Evolutionary conservation across 2,329 filamentous ascomycete genomes (phyloP).

Genomic region (Fusarium solani-melongenae): DNA sequence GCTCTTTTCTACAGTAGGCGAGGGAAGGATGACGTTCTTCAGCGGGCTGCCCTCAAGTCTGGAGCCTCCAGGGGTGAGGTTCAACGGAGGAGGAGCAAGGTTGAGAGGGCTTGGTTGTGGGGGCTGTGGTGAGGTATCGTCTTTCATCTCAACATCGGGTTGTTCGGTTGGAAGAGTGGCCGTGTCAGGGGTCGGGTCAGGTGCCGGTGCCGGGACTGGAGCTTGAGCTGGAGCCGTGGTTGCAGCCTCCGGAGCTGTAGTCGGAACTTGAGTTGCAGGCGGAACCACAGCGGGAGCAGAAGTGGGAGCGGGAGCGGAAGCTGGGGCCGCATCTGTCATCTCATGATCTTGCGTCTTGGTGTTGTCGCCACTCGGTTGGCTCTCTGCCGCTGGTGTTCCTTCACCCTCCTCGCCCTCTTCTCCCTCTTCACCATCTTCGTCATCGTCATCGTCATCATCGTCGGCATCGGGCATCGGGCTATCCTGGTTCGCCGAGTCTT

Average conservation of each 20-base stretch:
- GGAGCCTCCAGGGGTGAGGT: constrained; percentile 45
- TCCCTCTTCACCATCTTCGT: constrained; percentile 59
- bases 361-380: constrained; percentile 45
- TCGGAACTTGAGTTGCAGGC: background rate
- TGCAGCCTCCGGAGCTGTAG: background rate
- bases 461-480: constrained; percentile 66
- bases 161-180: constrained; percentile 31
- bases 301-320: constrained; percentile 22
- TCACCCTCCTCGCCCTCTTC: constrained; percentile 61
- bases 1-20: constrained; percentile 53
- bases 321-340: constrained; percentile 50
- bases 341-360: constrained; percentile 49
- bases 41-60: constrained; percentile 62
- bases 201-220: constrained; percentile 4
- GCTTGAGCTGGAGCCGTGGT: background rate
- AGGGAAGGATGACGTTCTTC: constrained; percentile 62
- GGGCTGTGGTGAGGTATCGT: constrained; percentile 35
- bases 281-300: constrained; percentile 10
- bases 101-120: constrained; percentile 45
- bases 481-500: constrained; percentile 58
- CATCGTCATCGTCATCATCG: constrained; percentile 60
- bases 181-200: constrained; percentile 2
- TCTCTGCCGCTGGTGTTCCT: constrained; percentile 45
- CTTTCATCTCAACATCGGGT: constrained; percentile 41
- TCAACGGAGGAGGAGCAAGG: constrained; percentile 45